Conservation (phyloP, 768 basidiomycete species). For the Phlebiopsis gigantea region DNA sequence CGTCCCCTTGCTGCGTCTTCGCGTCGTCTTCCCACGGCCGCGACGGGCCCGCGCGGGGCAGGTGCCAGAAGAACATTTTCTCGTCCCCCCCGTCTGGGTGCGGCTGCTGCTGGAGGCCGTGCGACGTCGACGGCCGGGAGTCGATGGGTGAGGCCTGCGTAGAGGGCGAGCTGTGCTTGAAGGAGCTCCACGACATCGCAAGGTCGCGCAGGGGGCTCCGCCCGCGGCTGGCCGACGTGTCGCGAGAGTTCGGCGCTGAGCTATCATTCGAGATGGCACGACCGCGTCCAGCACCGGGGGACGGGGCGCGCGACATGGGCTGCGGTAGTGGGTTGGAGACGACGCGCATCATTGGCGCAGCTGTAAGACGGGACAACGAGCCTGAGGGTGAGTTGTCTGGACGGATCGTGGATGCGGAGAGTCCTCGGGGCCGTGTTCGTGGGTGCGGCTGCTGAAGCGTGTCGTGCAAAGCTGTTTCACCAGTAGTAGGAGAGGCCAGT, state of each 20-base stretch:
- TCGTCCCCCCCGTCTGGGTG: not conserved
- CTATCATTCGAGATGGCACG: not conserved
- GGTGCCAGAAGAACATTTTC: not conserved
- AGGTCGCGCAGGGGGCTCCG: not conserved
- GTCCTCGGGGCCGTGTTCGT: conserved; percentile 9
- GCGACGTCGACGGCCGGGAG: not conserved
- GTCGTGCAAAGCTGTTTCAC: no score
- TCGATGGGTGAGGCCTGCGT: not conserved
- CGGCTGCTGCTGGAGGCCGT: no score
- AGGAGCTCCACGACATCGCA: not conserved
- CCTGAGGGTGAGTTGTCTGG: not conserved
- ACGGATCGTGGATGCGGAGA: conserved; percentile 19
- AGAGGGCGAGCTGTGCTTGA: not conserved
- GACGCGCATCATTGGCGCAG: conserved; percentile 12
- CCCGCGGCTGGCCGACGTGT: not conserved
- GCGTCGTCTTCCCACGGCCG: conserved; percentile 1
- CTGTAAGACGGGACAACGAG: not conserved
- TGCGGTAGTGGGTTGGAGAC: conserved; percentile 13
- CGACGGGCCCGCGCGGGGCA: not conserved
- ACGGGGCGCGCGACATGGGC: not conserved
- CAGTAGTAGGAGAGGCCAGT: not conserved
- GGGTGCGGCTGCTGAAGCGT: not conserved
- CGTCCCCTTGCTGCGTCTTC: not conserved
- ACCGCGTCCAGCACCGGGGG: not conserved
- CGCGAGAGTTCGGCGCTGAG: not conserved